Evolutionary conservation across 192 early-diverging fungal genomes (phyloP), one percentile per base, ranked within the genome.

Genomic region (Coemansia sp.): DNA sequence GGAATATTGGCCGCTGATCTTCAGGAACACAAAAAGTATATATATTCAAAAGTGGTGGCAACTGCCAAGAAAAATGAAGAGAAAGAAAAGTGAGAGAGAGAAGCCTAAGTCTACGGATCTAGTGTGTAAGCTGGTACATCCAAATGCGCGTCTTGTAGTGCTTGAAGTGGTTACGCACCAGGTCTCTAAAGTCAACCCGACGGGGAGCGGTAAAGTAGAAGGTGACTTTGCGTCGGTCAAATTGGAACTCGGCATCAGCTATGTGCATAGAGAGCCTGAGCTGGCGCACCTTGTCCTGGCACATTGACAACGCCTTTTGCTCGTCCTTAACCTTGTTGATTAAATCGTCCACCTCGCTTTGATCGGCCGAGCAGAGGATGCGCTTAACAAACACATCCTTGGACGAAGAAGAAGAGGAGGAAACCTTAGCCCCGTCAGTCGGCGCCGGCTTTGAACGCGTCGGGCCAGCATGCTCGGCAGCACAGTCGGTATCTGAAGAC

Each of bases 71-170:
- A 53, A 61, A 38, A 50, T 28, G 30, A 65, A 63, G 30, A 37
- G n/a, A 43, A 28, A 49, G 8, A 57, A 61, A 46, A 47, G 53
- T 8, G 37, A 61, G 35, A 46, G 10, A 38, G 43, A 38, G 26
- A 59, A 23, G 43, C 17, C n/a, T 37, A 72, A 68, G 35, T 37
- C 38, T 47, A 62, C 38, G 19, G 6, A 28, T 73, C 68, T 78
- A 69, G 39, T 67, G 39, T 21, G 68, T 67, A 44, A 68, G 68
- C 69, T 72, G 75, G 66, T 73, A 91, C 94, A 97, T 95, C 97
- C 97, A 98, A 72, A 98, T 96, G 46, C 97, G 91, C 19, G 97
- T 96, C 79, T 99, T 99, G 82, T 96, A 97, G 50, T 95, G 90
- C 77, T 97, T 97, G 81, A 97, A 99, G 63, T 97, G 86, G 47